A percentile compares a stretch with the other conserved stretches of the same genome.
phyloP scores from a whole-genome alignment of 106 monocot genomes.

The Vanilla planifolia region DNA sequence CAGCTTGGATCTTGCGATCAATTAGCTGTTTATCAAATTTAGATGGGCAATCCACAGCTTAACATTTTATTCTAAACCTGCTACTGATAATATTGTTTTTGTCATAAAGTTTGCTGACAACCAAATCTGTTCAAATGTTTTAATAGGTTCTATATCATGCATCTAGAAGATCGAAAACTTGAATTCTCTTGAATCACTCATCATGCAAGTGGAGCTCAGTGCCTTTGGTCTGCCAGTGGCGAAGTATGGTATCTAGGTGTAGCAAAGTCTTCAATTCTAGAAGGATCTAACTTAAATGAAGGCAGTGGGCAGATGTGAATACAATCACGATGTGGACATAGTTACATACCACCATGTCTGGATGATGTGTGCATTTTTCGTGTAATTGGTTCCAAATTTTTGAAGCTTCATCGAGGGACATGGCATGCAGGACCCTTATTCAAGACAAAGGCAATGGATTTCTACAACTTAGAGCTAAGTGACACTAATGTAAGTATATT shows the following conservation, averaged over 20 bases:
- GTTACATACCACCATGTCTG: conserved; percentile 62
- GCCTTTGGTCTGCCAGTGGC: conserved; percentile 78
- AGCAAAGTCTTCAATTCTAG: conserved; percentile 65
- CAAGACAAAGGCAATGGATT: conserved; percentile 61
- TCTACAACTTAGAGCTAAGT: conserved; percentile 98
- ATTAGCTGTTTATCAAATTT: too few species aligned
- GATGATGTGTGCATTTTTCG: conserved; percentile 69
- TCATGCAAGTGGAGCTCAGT: conserved; percentile 95
- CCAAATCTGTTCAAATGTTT: background rate
- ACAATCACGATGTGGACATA: conserved; percentile 57
- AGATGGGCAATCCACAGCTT: too few species aligned
- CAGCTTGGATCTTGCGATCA: too few species aligned
- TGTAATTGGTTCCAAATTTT: conserved; percentile 62
- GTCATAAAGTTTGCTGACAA: too few species aligned
- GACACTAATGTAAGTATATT: conserved; percentile 68
- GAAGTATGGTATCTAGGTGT: conserved; percentile 86
- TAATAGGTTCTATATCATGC: conserved; percentile 84
- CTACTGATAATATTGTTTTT: too few species aligned
- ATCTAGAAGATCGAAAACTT: conserved; percentile 49
- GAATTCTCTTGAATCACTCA: conserved; percentile 73
- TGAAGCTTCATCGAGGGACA: conserved; percentile 80
- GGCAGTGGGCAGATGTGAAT: conserved; percentile 8
- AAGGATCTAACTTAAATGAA: conserved; percentile 13
- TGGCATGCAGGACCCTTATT: conserved; percentile 98
- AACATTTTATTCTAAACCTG: too few species aligned